A percentile compares a stretch with the other conserved stretches of the same genome.
Conservation (phyloP, 352 stramenopile species). For the Pythium pyrilobum region DNA sequence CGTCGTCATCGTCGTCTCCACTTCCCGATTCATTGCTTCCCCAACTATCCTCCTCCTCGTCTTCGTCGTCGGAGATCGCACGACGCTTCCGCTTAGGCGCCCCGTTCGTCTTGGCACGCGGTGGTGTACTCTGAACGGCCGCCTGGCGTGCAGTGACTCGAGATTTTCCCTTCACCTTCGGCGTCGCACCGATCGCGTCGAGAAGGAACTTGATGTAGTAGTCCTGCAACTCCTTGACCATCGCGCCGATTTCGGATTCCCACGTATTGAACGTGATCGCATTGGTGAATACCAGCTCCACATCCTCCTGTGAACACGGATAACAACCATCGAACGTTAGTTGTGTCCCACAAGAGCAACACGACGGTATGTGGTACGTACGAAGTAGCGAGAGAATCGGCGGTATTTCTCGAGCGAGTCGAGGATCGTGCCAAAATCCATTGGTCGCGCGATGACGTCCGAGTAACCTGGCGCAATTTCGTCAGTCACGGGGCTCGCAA, state of each 20-base stretch:
- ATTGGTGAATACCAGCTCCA: conserved; percentile 75
- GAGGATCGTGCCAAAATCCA: conserved; percentile 94
- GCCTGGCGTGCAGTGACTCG: not conserved
- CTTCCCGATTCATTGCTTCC: conserved; percentile 38
- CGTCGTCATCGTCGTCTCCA: conserved; percentile 28
- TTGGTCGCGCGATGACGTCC: conserved; percentile 82
- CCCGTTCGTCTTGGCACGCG: conserved; percentile 11
- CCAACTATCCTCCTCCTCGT: conserved; percentile 43
- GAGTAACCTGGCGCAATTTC: conserved; percentile 91
- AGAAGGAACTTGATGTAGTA: conserved; percentile 73
- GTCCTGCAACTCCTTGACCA: conserved; percentile 63
- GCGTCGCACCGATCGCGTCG: conserved; percentile 37
- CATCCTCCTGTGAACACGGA: conserved; percentile 62
- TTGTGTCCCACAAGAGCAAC: too few species aligned
- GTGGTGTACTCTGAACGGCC: not conserved
- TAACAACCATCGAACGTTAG: too few species aligned
- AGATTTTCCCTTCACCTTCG: conserved; percentile 19
- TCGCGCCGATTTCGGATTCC: conserved; percentile 46
- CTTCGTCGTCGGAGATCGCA: conserved; percentile 38
- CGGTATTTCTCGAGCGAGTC: conserved; percentile 71
- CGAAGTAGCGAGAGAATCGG: conserved; percentile 73
- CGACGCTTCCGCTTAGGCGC: conserved; percentile 29
- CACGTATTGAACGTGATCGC: conserved; percentile 77
- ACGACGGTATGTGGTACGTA: conserved; percentile 25
- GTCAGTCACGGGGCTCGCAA: conserved; percentile 87